Conservation (phyloP, 148 eudicot genomes). For the Hydrangea macrophylla region DNA sequence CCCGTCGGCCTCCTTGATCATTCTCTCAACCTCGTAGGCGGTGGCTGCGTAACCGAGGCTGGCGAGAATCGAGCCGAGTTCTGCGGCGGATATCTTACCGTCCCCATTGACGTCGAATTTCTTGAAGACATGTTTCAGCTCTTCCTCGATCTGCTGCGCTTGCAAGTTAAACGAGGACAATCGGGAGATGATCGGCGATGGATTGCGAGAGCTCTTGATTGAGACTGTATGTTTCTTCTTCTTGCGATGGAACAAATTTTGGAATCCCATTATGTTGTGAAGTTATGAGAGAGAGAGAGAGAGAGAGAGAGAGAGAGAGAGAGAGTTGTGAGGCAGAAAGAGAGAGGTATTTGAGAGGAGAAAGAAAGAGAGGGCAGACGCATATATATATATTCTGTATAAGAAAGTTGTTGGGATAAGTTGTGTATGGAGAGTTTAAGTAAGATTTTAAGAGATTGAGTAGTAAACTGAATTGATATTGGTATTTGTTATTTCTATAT, state of each 20-base stretch:
- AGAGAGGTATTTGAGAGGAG: too few species aligned
- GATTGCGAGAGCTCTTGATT: not conserved
- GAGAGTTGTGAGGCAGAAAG: too few species aligned
- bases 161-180: conserved; percentile 14
- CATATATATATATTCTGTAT: too few species aligned
- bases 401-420: too few species aligned
- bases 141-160: conserved; percentile 35
- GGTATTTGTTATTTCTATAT: too few species aligned
- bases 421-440: too few species aligned
- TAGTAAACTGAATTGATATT: too few species aligned
- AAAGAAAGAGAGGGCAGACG: too few species aligned
- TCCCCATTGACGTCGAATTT: conserved; percentile 60
- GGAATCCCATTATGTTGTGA: conserved; percentile 19
- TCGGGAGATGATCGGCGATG: not conserved
- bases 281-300: too few species aligned
- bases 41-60: conserved; percentile 35
- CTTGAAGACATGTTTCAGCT: conserved; percentile 42
- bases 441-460: too few species aligned
- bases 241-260: conserved; percentile 17
- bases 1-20: conserved; percentile 40
- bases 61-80: conserved; percentile 37
- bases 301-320: too few species aligned
- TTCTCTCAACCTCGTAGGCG: conserved; percentile 24
- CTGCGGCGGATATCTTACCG: conserved; percentile 43
- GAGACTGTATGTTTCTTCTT: conserved; percentile 13